Base-by-base conservation (phyloP, 768 basidiomycete genomes). In the Leucosporidium yakuticum region DNA sequence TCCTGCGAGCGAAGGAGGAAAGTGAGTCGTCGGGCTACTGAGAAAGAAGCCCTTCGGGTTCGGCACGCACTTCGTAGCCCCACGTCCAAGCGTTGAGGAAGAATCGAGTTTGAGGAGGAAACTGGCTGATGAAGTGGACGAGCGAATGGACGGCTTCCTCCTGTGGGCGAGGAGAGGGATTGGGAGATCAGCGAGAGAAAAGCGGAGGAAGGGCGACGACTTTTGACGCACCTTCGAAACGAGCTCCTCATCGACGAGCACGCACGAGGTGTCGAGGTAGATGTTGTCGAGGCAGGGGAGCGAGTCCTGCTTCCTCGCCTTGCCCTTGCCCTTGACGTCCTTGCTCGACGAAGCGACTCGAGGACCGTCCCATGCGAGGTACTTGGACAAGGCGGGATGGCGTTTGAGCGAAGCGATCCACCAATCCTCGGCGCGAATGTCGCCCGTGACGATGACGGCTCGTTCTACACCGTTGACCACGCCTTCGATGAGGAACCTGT, bases 71-170 rank as follows among this genome's bases (percentile, higher is more conserved):
- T 78, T 99, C 95, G 77, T 96, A 97, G 1, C 95, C 95, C 87
- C 89, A 94, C 0, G 94, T 95, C 95, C 95, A 99, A 0, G 85
- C 77, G 75, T 96, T 95, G 65, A 99, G 82, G 80, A 89, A 97
- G 80, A 98, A 96, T 63, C 85, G 81, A 0, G 87, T 87, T 6
- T 82, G 80, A 0, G 80, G 69, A 0, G 91, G 88, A 65, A 87
- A 88, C 4, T 86, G 75, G 15, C 81, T 80, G 78, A 97, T 87
- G 1, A 96, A 81, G 23, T 84, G 80, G 25, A 91, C 78, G 4
- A 95, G 79, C 4, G 87, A 89, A 31, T 80, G 71, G 0, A 86
- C 84, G 0, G 89, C 92, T 23, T 83, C 80, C 27, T 82, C 81
- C 91, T 95, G 71, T 4, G 1, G 34, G 20, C 53, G 7, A 57